These are phyloP conservation scores for Zizania palustris DNA, from an alignment of 202 grass and related monocot species.

Conservation along the genomic window DNA sequence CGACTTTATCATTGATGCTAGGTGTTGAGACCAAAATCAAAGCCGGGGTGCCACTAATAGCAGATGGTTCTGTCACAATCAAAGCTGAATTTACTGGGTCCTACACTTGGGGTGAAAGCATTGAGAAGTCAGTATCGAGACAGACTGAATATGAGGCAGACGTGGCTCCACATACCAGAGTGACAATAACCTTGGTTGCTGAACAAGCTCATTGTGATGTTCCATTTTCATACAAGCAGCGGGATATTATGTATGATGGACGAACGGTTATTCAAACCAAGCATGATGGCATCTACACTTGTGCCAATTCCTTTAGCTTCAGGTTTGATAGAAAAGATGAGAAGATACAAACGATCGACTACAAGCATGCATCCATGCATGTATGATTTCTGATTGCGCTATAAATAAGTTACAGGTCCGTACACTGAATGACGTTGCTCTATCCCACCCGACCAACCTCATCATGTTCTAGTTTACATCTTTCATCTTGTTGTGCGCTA, in stretches of 20 bases:
- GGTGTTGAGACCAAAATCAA: neutral
- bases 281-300: conserved; percentile 34
- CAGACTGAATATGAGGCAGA: neutral
- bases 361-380: too few species aligned
- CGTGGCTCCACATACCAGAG: conserved; percentile 11
- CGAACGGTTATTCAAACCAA: neutral
- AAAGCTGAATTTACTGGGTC: neutral
- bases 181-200: neutral
- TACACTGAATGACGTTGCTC: too few species aligned
- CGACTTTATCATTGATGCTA: neutral
- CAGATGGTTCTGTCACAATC: neutral
- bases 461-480: too few species aligned
- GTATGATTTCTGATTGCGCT: too few species aligned
- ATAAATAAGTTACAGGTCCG: too few species aligned
- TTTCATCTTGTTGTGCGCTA: too few species aligned
- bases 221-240: neutral
- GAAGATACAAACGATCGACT: neutral
- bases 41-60: neutral
- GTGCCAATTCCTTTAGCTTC: conserved; percentile 19
- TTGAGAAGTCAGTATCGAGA: neutral
- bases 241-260: too few species aligned
- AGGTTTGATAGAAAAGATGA: neutral
- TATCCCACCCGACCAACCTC: too few species aligned
- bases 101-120: neutral
- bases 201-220: conserved; percentile 4